phyloP scores from a whole-genome alignment of 805 yeast species.

The Hanseniaspora thailandica region DNA sequence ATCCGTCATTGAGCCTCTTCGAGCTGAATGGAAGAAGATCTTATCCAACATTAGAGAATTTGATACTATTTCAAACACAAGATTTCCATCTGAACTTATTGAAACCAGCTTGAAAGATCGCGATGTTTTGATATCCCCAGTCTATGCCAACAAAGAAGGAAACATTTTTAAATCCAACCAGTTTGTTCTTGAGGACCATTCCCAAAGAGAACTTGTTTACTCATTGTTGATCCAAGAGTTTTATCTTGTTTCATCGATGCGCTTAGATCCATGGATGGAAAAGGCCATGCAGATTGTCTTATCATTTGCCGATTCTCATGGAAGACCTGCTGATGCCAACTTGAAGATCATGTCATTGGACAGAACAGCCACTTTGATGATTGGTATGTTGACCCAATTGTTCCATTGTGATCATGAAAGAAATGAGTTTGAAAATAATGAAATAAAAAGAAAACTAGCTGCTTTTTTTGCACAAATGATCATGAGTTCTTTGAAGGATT shows the following conservation, averaged over 20 bases:
- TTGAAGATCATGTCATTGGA: conserved; percentile 43
- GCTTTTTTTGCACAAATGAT: conserved; percentile 3
- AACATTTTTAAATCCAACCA: conserved; percentile 3
- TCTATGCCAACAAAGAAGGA: neutral
- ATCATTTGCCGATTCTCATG: conserved; percentile 46
- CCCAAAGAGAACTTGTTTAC: conserved; percentile 1
- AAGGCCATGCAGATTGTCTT: conserved; percentile 25
- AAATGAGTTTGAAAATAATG: neutral
- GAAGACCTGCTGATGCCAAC: conserved; percentile 46
- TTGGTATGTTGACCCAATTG: conserved; percentile 31
- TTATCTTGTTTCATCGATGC: conserved; percentile 11
- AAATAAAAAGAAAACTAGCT: neutral
- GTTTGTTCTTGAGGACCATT: neutral
- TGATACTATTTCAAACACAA: neutral
- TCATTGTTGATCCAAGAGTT: neutral
- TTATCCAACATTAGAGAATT: neutral
- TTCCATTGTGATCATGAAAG: neutral
- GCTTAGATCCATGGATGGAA: conserved; percentile 15
- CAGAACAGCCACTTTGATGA: conserved; percentile 39
- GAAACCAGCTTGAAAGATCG: neutral
- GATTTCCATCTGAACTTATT: neutral
- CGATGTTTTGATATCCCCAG: neutral
- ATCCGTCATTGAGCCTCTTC: neutral
- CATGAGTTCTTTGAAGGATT: neutral
- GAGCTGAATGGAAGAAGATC: neutral